A percentile compares a stretch with the other conserved stretches of the same genome.
These are phyloP conservation scores for Arctium minus DNA, from an alignment of 129 eudicot species.

Conservation along the genomic window DNA sequence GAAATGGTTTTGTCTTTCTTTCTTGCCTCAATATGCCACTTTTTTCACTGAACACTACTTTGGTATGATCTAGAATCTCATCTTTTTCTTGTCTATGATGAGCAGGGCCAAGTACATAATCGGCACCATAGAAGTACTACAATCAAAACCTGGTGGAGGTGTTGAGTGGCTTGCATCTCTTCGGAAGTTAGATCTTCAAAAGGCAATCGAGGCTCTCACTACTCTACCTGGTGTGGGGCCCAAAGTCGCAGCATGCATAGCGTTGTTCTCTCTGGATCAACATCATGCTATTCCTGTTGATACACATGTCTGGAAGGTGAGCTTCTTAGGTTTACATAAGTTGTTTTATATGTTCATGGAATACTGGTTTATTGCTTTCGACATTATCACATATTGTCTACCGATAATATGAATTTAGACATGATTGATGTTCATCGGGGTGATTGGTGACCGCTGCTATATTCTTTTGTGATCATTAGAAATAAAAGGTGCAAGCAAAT, in stretches of 20 bases:
- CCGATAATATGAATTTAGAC: not conserved
- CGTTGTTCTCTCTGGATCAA: constrained; percentile 91
- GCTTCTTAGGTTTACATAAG: constrained; percentile 3
- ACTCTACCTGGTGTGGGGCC: constrained; percentile 98
- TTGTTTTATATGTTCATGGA: not conserved
- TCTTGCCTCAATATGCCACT: not conserved
- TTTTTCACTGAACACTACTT: not conserved
- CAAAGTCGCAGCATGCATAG: constrained; percentile 95
- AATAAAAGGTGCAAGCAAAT: not conserved
- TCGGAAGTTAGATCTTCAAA: constrained; percentile 62
- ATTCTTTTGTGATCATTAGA: not conserved
- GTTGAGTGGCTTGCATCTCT: constrained; percentile 77
- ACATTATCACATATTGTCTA: not conserved
- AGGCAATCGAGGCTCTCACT: constrained; percentile 58
- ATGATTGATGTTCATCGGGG: not conserved
- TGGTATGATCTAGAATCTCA: not conserved
- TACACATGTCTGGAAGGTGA: constrained; percentile 99
- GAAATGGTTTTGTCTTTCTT: not conserved
- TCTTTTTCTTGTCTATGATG: not conserved
- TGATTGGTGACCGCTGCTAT: not conserved
- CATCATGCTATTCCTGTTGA: constrained; percentile 97
- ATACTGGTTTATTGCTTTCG: not conserved
- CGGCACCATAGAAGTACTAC: constrained; percentile 72
- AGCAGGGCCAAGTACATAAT: constrained; percentile 90
- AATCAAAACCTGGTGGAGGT: constrained; percentile 88